A percentile compares a stretch with the other conserved stretches of the same genome.
Conservation (phyloP, 768 basidiomycete genomes). For the Candolleomyces aberdarensis region DNA sequence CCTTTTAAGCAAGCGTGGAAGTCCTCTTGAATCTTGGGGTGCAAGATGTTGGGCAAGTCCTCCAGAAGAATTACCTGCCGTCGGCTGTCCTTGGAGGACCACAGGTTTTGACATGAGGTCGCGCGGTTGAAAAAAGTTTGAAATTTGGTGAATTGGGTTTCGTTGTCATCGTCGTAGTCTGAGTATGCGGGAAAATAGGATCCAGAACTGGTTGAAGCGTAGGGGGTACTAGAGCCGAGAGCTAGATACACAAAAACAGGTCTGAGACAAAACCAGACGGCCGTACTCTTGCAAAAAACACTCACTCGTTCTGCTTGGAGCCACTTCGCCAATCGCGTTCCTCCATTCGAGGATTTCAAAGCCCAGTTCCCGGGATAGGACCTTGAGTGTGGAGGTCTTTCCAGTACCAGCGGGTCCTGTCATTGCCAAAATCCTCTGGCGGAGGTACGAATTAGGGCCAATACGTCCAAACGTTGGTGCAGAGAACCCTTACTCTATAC, state of each 20-base stretch:
- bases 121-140: constrained; percentile 73
- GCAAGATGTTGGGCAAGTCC: constrained; percentile 88
- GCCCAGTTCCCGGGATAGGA: constrained; percentile 69
- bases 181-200: constrained; percentile 2
- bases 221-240: background rate
- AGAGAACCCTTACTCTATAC: constrained; percentile 58
- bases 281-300: background rate
- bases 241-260: too few species aligned
- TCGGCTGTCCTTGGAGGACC: constrained; percentile 32
- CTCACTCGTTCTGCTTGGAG: constrained; percentile 19
- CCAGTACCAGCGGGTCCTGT: constrained; percentile 89
- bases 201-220: background rate
- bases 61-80: constrained; percentile 74
- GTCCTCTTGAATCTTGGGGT: constrained; percentile 58
- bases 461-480: background rate
- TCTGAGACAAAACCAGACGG: background rate
- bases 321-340: constrained; percentile 57
- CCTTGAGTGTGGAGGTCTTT: constrained; percentile 83
- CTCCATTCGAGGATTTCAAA: constrained; percentile 88
- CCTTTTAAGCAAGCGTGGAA: constrained; percentile 71
- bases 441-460: background rate
- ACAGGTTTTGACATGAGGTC: constrained; percentile 54
- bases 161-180: constrained; percentile 30
- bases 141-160: constrained; percentile 64
- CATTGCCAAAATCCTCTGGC: constrained; percentile 76